Evolutionary conservation across 306 rosid genomes (phyloP), one percentile per base, ranked within the genome.

Genomic region (Quercus suber): DNA sequence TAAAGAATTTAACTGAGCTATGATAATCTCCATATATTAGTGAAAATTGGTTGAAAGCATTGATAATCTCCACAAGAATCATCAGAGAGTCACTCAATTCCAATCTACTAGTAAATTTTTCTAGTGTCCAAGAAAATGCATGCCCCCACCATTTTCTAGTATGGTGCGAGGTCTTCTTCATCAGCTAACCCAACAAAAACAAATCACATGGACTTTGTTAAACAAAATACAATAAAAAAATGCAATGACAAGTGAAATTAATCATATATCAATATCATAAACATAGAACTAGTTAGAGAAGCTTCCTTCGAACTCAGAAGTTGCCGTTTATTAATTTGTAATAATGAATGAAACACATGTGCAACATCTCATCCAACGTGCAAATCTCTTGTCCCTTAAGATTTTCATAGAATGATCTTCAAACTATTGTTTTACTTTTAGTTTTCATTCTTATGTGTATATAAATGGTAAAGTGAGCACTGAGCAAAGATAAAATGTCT

Each of bases 141-240:
- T 12, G 17, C 55, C 51, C 69, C 73, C 73, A 69, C 73, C 55
- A 35, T 43, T n/a, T 67, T 7, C 55, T 41, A 12, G 56, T 25
- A 8, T 71, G 77, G 59, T 79, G 55, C 31, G 63, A 59, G 60
- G 77, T 79, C 82, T 19, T 71, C 18, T 13, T 71, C 77, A 28
- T 28, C 77, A 43, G 41, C 76, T 43, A 57, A 79, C 69, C 37
- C 10, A 27, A 15, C 10, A 18, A 25, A 28, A 61, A 61, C 15
- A 6, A 23, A 5, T 3, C 5, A 3, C 20, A 25, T 63, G 20
- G 37, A 63, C n/a, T 63, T 63, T 28, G 20, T 11, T 18, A 13
- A 28, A 63, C 20, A 11, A 61, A 23, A 4, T 59, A 23, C 15
- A 59, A 59, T 11, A 21, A 23, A 23, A 8, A 41, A 7, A 41